Evolutionary conservation across 169 alveolate species (phyloP).

Genomic region (Fabrea salina): DNA sequence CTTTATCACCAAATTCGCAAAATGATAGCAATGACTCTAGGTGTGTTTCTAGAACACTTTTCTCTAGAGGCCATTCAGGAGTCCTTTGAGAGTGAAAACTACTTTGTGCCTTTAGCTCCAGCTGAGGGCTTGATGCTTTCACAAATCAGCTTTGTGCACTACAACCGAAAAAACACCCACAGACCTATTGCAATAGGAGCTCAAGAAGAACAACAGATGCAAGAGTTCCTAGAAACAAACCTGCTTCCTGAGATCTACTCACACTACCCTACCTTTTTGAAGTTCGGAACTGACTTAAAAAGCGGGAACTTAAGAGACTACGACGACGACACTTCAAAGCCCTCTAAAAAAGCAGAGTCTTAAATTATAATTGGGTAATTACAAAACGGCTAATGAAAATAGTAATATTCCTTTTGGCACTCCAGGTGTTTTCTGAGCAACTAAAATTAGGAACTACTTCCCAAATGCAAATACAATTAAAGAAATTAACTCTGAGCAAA

Average conservation of each 20-base stretch:
- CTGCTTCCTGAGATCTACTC: not conserved
- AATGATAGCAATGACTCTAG: constrained; percentile 5
- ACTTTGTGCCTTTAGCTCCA: constrained; percentile 24
- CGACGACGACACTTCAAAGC: no score
- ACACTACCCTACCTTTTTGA: no score
- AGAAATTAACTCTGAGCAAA: no score
- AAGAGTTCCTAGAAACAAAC: not conserved
- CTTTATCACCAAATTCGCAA: constrained; percentile 29
- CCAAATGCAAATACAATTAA: no score
- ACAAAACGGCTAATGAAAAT: no score
- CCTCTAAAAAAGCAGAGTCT: no score
- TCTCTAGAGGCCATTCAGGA: not conserved
- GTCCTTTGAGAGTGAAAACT: not conserved
- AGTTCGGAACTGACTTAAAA: no score
- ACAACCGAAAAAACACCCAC: not conserved
- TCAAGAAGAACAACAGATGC: not conserved
- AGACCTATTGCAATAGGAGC: not conserved
- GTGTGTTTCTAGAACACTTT: not conserved
- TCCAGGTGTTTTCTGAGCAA: no score
- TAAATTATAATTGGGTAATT: no score
- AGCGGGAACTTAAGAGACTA: no score
- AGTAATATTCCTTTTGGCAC: no score
- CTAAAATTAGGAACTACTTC: no score
- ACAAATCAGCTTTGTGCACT: not conserved
- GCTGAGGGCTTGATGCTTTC: constrained; percentile 27